Conservation (phyloP, 805 yeast genomes). For the Pichia membranifaciens region DNA sequence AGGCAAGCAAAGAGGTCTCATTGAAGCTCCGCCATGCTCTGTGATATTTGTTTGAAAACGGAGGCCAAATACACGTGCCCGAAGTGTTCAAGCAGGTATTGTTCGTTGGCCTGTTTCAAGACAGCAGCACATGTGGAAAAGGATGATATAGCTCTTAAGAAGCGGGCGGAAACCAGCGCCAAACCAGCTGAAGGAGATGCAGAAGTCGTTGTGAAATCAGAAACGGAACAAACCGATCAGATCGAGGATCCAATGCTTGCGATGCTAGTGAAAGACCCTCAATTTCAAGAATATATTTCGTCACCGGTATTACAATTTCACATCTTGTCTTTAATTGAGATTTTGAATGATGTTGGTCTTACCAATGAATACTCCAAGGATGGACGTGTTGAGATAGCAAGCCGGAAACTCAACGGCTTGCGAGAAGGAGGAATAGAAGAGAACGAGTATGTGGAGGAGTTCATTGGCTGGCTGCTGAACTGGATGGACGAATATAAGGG, state of each 20-base stretch:
- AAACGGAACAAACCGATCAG: background rate
- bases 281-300: slow-evolving; percentile 40
- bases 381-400: slow-evolving; percentile 53
- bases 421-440: slow-evolving; percentile 61
- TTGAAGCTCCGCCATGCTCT: slow-evolving; percentile 13
- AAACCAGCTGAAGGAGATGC: background rate
- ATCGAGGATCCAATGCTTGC: slow-evolving; percentile 24
- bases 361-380: slow-evolving; percentile 48
- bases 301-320: slow-evolving; percentile 55
- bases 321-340: slow-evolving; percentile 40
- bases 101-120: slow-evolving; percentile 61
- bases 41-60: slow-evolving; percentile 25
- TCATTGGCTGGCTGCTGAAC: slow-evolving; percentile 24
- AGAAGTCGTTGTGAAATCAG: slow-evolving; percentile 4
- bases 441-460: slow-evolving; percentile 67
- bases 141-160: slow-evolving; percentile 3
- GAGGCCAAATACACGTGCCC: slow-evolving; percentile 44
- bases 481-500: slow-evolving; percentile 12
- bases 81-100: slow-evolving; percentile 41
- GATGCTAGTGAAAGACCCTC: slow-evolving; percentile 35
- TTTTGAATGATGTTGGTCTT: slow-evolving; percentile 41
- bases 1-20: too few relatives aligned
- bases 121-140: slow-evolving; percentile 33
- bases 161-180: too few relatives aligned
- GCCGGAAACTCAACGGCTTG: slow-evolving; percentile 53